Conservation (phyloP, 495 filamentous ascomycete species). For the Annulohypoxylon moriforme region DNA sequence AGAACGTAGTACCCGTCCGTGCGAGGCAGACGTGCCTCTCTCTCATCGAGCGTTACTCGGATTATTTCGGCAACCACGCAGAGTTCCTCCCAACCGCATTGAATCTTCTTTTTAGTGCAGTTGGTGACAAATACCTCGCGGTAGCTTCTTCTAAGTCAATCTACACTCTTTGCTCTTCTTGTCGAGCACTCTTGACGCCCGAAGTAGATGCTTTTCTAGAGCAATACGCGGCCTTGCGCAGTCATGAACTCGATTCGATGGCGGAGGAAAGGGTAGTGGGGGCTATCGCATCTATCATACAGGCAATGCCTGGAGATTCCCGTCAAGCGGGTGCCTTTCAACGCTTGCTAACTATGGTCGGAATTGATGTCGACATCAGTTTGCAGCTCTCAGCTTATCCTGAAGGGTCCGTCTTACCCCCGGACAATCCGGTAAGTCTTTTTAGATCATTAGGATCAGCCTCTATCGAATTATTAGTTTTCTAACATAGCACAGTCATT, state of each 20-base stretch:
- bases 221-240: slow-evolving; percentile 75
- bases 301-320: slow-evolving; percentile 74
- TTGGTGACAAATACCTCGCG: slow-evolving; percentile 73
- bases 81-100: slow-evolving; percentile 78
- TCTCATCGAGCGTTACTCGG: slow-evolving; percentile 80
- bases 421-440: slow-evolving; percentile 49
- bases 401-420: slow-evolving; percentile 48
- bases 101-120: slow-evolving; percentile 82
- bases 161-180: slow-evolving; percentile 80
- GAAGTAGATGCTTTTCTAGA: slow-evolving; percentile 82
- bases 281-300: slow-evolving; percentile 85
- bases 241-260: slow-evolving; percentile 68
- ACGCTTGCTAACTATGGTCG: slow-evolving; percentile 73
- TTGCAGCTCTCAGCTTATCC: slow-evolving; percentile 48
- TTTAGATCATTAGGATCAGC: background rate
- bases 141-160: slow-evolving; percentile 84
- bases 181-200: slow-evolving; percentile 73
- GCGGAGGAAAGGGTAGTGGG: slow-evolving; percentile 85
- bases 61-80: slow-evolving; percentile 81
- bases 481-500: slow-evolving; percentile 43
- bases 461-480: background rate
- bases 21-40: slow-evolving; percentile 81
- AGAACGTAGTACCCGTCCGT: slow-evolving; percentile 69
- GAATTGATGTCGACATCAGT: slow-evolving; percentile 65
- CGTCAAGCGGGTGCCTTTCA: slow-evolving; percentile 71